Evolutionary conservation across 306 rosid genomes (phyloP).

Genomic region (Aeschynomene evenia): DNA sequence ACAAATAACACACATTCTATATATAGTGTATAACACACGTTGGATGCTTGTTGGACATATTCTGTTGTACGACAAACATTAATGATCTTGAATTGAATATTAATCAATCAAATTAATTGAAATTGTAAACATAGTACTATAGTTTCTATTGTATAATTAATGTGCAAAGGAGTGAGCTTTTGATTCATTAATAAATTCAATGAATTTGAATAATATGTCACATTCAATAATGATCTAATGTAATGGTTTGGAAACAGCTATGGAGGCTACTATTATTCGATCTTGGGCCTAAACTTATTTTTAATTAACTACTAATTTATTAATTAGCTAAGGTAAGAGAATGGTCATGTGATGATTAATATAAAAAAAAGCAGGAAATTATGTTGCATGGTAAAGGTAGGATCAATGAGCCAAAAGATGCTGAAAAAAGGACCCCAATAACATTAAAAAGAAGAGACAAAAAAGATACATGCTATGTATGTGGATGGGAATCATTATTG

Average conservation of each 20-base stretch:
- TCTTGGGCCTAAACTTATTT: background rate
- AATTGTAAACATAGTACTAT: constrained; percentile 1
- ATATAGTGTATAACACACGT: no score
- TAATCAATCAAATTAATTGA: no score
- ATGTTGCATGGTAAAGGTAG: constrained; percentile 29
- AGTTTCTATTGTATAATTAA: constrained; percentile 6
- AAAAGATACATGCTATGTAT: constrained; percentile 11
- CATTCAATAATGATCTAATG: no score
- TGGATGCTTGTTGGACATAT: no score
- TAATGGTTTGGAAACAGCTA: background rate
- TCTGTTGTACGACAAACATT: no score
- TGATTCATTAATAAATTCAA: constrained; percentile 15
- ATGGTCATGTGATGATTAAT: constrained; percentile 8
- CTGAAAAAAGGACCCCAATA: constrained; percentile 31
- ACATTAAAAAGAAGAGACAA: constrained; percentile 42
- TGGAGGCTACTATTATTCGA: background rate
- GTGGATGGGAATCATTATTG: constrained; percentile 21
- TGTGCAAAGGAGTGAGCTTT: background rate
- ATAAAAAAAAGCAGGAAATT: background rate
- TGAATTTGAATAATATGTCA: constrained; percentile 1
- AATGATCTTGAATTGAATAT: no score
- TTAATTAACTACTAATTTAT: constrained; percentile 7
- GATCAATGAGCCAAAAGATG: constrained; percentile 30
- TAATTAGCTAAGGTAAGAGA: background rate
- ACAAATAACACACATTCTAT: no score